These are phyloP conservation scores for Coemansia sp. DNA, from an alignment of 192 early-diverging fungal species.

Conservation along the genomic window DNA sequence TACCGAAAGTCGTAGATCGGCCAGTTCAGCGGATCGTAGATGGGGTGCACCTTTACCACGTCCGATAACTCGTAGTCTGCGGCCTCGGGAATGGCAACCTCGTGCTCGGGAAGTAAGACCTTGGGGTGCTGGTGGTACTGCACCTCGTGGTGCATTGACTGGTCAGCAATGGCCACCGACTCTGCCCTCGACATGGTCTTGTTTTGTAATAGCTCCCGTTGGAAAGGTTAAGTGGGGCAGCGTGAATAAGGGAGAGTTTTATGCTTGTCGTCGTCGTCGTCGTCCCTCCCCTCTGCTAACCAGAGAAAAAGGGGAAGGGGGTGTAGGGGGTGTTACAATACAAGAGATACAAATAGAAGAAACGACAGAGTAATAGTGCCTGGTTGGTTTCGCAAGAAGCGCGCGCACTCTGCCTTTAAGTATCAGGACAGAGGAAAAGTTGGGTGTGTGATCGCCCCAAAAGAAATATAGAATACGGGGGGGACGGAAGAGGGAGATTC, in stretches of 20 bases:
- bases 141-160: background rate
- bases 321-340: no score
- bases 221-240: background rate
- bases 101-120: constrained; percentile 27
- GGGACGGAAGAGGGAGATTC: no score
- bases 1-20: constrained; percentile 26
- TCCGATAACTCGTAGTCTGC: constrained; percentile 42
- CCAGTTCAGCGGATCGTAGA: constrained; percentile 47
- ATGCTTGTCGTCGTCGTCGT: constrained; percentile 8
- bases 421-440: no score
- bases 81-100: constrained; percentile 27
- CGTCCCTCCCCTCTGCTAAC: no score
- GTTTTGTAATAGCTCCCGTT: background rate
- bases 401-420: no score
- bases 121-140: constrained; percentile 39
- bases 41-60: constrained; percentile 18
- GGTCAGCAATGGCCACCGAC: constrained; percentile 1
- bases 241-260: background rate
- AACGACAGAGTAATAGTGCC: no score
- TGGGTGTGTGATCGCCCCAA: no score
- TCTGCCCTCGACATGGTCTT: constrained; percentile 8
- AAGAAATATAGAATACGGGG: no score
- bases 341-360: no score
- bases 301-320: no score
- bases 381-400: no score